Evolutionary conservation across 2,329 filamentous ascomycete genomes (phyloP).

Genomic region (Colletotrichum musae): DNA sequence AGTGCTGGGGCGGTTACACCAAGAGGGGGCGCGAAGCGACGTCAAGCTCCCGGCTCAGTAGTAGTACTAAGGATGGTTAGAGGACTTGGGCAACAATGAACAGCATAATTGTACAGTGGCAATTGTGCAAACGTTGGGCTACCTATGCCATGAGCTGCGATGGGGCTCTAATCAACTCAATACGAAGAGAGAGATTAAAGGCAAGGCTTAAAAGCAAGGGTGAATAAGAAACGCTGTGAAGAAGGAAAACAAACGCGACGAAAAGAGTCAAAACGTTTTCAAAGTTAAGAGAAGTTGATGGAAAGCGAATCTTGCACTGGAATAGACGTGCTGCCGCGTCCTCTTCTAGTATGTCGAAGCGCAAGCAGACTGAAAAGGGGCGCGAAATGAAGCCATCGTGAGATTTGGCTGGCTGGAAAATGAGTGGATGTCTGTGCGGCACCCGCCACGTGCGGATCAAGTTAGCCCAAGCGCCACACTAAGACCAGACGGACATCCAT

Average conservation of each 20-base stretch:
- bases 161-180: not conserved
- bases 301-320: not conserved
- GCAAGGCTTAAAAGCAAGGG: not conserved
- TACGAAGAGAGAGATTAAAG: not conserved
- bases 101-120: not conserved
- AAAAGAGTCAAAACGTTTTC: too few species aligned
- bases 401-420: not conserved
- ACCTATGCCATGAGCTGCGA: not conserved
- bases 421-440: not conserved
- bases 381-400: slow-evolving; percentile 16
- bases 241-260: not conserved
- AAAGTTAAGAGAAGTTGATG: too few species aligned
- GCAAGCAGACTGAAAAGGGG: not conserved
- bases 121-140: too few species aligned
- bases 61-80: too few species aligned
- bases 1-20: slow-evolving; percentile 49
- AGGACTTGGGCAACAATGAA: not conserved
- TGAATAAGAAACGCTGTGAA: not conserved
- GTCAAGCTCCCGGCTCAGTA: slow-evolving; percentile 7
- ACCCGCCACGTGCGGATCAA: not conserved
- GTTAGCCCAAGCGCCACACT: not conserved
- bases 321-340: not conserved
- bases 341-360: not conserved
- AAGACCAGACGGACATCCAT: too few species aligned
- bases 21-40: slow-evolving; percentile 32